These are phyloP conservation scores for Cryptosporidium ubiquitum DNA, from an alignment of 169 alveolate species.

Conservation along the genomic window DNA sequence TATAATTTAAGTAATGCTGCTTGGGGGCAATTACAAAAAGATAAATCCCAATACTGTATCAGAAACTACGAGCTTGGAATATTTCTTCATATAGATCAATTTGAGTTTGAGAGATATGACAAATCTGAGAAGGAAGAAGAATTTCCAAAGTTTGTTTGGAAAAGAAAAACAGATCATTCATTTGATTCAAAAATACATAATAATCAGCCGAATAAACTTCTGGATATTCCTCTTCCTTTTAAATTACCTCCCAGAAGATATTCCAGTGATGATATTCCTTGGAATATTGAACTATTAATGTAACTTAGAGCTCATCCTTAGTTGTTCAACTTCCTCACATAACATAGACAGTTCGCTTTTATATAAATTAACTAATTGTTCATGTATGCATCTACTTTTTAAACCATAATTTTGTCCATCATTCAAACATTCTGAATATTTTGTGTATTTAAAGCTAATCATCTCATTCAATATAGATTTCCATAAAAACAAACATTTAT, in stretches of 20 bases:
- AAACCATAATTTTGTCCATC: neutral
- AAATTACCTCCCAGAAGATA: constrained; percentile 42
- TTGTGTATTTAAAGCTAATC: neutral
- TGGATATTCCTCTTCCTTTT: constrained; percentile 44
- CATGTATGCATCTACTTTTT: constrained; percentile 8
- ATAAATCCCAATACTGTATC: constrained; percentile 21
- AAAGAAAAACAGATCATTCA: neutral
- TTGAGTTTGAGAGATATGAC: neutral
- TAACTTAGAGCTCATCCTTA: neutral
- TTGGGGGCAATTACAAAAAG: constrained; percentile 65
- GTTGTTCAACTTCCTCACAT: constrained; percentile 10
- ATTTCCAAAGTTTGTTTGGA: constrained; percentile 50
- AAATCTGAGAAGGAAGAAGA: neutral
- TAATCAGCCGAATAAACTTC: neutral
- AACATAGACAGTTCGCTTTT: neutral
- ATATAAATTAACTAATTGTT: constrained; percentile 11
- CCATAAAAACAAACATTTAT: neutral
- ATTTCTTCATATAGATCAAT: constrained; percentile 3
- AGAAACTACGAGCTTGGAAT: constrained; percentile 56
- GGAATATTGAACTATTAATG: constrained; percentile 45
- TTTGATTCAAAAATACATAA: neutral
- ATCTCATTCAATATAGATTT: constrained; percentile 26
- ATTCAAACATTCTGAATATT: neutral
- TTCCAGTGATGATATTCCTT: constrained; percentile 13
- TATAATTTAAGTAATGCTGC: constrained; percentile 66